These are phyloP conservation scores for Arthrobotrys sphaeroides DNA, from an alignment of 2,329 filamentous ascomycete genomes.

Conservation along the genomic window DNA sequence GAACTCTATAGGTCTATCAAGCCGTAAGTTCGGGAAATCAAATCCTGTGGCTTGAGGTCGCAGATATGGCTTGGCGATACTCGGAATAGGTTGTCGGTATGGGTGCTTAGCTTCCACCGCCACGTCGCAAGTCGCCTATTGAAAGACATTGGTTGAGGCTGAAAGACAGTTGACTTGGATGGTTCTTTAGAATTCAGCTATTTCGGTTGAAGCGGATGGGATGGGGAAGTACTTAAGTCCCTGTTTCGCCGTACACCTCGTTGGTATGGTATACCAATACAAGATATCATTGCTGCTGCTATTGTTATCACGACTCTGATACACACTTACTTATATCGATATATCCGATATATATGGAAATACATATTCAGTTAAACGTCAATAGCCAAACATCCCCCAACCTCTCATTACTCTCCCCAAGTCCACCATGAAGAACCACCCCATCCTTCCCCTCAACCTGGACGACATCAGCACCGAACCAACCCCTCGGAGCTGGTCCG, in stretches of 20 bases:
- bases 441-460: constrained; percentile 66
- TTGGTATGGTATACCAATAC: not conserved
- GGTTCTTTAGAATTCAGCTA: not conserved
- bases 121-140: not conserved
- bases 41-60: not conserved
- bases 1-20: no score
- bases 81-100: no score
- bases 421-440: constrained; percentile 71
- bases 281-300: not conserved
- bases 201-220: not conserved
- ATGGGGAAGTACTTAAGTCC: not conserved
- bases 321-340: not conserved
- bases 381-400: constrained; percentile 74
- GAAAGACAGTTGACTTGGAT: not conserved
- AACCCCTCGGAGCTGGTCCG: constrained; percentile 67
- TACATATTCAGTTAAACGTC: constrained; percentile 61
- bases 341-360: no score
- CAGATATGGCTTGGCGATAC: no score
- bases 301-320: not conserved
- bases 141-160: constrained; percentile 12
- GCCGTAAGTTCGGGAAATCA: not conserved
- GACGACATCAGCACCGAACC: constrained; percentile 65
- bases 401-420: constrained; percentile 66
- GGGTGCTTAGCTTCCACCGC: not conserved
- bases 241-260: not conserved